phyloP scores from a whole-genome alignment of 2,329 filamentous ascomycete genomes.

The Diaporthe helianthi region DNA sequence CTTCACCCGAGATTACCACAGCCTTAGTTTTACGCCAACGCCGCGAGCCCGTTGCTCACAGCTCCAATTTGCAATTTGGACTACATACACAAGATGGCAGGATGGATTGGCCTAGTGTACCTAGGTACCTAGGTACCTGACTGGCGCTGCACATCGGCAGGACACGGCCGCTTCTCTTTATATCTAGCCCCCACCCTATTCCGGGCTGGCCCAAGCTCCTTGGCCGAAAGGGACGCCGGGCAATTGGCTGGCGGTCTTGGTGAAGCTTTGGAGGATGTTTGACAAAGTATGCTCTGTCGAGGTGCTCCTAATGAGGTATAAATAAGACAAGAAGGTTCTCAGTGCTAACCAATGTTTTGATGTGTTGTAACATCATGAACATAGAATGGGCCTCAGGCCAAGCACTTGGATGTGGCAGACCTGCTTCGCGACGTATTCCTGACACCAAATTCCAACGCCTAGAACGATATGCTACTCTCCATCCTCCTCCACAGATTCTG shows the following conservation, averaged over 20 bases:
- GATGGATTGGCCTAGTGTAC: neutral
- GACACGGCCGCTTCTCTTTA: neutral
- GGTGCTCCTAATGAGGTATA: neutral
- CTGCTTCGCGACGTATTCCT: neutral
- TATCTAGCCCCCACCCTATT: neutral
- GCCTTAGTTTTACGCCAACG: neutral
- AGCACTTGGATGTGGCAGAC: neutral
- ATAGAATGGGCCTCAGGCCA: neutral
- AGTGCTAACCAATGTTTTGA: neutral
- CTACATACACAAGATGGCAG: no score
- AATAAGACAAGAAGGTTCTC: neutral
- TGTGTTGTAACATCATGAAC: neutral
- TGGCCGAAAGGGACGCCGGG: slow-evolving; percentile 7
- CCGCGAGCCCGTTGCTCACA: neutral
- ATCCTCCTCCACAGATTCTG: slow-evolving; percentile 44
- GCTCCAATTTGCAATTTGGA: neutral
- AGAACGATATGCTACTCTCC: slow-evolving; percentile 37
- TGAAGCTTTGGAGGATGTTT: neutral
- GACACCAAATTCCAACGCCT: neutral
- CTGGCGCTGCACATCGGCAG: neutral
- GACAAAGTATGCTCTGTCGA: neutral
- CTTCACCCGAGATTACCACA: slow-evolving; percentile 15
- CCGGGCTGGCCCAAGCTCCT: slow-evolving; percentile 29
- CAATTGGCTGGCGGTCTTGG: neutral
- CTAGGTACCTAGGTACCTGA: no score